Evolutionary conservation across 495 filamentous ascomycete species (phyloP), one percentile per base, ranked within the genome.

Genomic region (Terfezia boudieri): DNA sequence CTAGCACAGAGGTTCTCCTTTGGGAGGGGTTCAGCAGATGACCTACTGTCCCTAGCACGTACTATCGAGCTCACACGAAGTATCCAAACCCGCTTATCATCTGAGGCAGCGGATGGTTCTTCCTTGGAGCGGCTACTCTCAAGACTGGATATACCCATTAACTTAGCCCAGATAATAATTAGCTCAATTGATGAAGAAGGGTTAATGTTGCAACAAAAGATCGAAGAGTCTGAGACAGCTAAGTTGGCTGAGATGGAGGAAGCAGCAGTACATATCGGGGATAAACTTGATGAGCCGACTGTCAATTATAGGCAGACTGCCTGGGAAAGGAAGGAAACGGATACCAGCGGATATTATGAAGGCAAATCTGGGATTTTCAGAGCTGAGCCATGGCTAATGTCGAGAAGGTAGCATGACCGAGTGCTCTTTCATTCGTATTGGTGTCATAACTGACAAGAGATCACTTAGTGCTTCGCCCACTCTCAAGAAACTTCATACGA

Each of bases 151-250:
- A 76, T 79, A 4, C 86, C 87, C 0, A 68, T 65, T 4, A 66
- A 69, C 12, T 74, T 99, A 5, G 84, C 89, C 2, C 62, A 75
- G 36, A 72, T 71, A 37, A 94, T 99, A 49, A 57, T 74, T 9
- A 71, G 73, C 1, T 78, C 88, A 5, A 93, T 99, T 60, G 92
- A 99, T 61, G 92, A 96, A 69, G 92, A 95, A 62, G 86, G 85
- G 0, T 68, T 99, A 16, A 73, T 80, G 36, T 76, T 84, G 61
- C 79, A 82, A 55, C 87, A 94, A 57, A 74, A 76, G 22, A 71
- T 82, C 9, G 80, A 88, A 61, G 80, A 88, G 57, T 74, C 69
- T 55, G 79, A 84, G 37, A 78, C 77, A 2, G 78, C 75, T 14
- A 73, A 81, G 56, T 76, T 82, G 59, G 76, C 81, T 2, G 76